Percentiles rank a stretch among this genome's conserved stretches.
phyloP scores from a whole-genome alignment of 345 rosid species.

The Populus ilicifolia region DNA sequence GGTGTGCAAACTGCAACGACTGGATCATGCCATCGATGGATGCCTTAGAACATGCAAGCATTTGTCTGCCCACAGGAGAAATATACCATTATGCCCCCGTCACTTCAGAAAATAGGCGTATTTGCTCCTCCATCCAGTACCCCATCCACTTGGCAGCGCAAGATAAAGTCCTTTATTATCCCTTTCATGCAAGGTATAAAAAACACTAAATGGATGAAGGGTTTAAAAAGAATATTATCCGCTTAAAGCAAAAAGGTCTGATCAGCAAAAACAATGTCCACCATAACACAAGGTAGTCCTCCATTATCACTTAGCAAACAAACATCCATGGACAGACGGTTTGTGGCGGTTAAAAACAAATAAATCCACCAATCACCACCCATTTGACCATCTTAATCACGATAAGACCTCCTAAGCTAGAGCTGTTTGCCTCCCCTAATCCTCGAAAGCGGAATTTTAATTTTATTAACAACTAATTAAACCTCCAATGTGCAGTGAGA shows the following conservation, averaged over 20 bases:
- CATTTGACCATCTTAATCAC: not conserved
- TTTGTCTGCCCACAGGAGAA: not conserved
- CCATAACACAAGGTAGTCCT: not conserved
- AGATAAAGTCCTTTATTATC: slow-evolving; percentile 30
- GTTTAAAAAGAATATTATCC: slow-evolving; percentile 22
- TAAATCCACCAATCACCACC: slow-evolving; percentile 4
- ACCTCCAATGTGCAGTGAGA: too few relatives aligned
- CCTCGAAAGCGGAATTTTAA: too few relatives aligned
- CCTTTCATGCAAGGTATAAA: not conserved
- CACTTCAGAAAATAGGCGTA: slow-evolving; percentile 21
- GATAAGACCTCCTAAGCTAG: not conserved
- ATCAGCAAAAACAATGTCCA: not conserved
- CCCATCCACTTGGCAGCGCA: slow-evolving; percentile 18
- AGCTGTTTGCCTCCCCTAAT: not conserved
- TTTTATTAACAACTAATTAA: too few relatives aligned
- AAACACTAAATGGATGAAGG: not conserved
- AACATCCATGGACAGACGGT: slow-evolving; percentile 15
- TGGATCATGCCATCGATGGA: slow-evolving; percentile 32
- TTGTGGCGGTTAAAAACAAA: slow-evolving; percentile 27
- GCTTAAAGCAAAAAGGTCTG: not conserved
- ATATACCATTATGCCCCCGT: slow-evolving; percentile 14
- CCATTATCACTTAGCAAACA: slow-evolving; percentile 15
- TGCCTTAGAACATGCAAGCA: slow-evolving; percentile 36
- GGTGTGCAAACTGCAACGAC: slow-evolving; percentile 12
- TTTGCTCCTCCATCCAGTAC: slow-evolving; percentile 4